These are phyloP conservation scores for Calonectria pseudoreteaudii DNA, from an alignment of 2,329 filamentous ascomycete species.

Conservation along the genomic window DNA sequence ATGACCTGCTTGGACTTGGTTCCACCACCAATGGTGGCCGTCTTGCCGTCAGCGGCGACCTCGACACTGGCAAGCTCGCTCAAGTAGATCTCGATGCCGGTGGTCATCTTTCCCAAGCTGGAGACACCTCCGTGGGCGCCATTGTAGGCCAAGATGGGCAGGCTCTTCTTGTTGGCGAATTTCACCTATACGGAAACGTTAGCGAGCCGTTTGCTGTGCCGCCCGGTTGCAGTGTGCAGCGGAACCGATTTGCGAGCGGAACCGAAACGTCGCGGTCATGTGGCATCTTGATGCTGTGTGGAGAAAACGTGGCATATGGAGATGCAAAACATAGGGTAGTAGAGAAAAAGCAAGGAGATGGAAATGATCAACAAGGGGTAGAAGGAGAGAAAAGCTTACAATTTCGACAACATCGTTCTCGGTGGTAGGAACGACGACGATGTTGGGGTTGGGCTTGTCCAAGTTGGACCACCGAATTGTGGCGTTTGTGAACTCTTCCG, in stretches of 20 bases:
- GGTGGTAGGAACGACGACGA: slow-evolving; percentile 60
- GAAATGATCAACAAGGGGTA: neutral
- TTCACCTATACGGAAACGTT: slow-evolving; percentile 39
- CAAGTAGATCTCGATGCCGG: slow-evolving; percentile 64
- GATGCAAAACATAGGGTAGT: neutral
- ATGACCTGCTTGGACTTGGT: slow-evolving; percentile 58
- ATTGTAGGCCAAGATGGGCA: slow-evolving; percentile 66
- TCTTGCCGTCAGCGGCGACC: slow-evolving; percentile 55
- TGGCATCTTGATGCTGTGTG: neutral
- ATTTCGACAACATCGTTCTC: slow-evolving; percentile 63
- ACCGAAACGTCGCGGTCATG: neutral
- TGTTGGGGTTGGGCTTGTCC: slow-evolving; percentile 54
- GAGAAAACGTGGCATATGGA: neutral
- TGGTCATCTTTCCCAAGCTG: slow-evolving; percentile 59
- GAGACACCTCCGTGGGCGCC: slow-evolving; percentile 64
- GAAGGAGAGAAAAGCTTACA: slow-evolving; percentile 44
- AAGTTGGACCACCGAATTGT: slow-evolving; percentile 61
- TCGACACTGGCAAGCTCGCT: slow-evolving; percentile 55
- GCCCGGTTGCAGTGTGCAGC: neutral
- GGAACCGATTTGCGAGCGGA: neutral
- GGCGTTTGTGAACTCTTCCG: slow-evolving; percentile 51
- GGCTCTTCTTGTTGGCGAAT: slow-evolving; percentile 57
- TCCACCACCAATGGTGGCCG: slow-evolving; percentile 61
- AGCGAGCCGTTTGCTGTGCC: neutral
- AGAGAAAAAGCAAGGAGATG: too few relatives aligned